These are phyloP conservation scores for Musa acuminata DNA, from an alignment of 176 grass and related monocot species.

Conservation along the genomic window DNA sequence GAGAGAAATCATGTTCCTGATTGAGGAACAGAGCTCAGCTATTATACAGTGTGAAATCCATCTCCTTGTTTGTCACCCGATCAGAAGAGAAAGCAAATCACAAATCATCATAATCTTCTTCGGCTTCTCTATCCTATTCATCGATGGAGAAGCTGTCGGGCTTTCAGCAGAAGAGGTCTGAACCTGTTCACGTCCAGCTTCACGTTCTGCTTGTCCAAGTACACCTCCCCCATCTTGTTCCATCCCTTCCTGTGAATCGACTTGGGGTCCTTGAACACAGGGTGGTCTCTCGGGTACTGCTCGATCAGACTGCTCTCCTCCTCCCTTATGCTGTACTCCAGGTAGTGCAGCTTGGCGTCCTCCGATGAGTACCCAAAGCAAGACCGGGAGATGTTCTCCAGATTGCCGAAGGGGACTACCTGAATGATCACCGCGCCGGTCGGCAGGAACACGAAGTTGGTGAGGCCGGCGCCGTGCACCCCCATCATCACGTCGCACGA, in stretches of 20 bases:
- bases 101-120: not conserved
- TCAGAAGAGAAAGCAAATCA: no score
- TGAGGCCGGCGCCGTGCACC: constrained; percentile 68
- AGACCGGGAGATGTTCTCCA: not conserved
- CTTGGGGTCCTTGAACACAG: not conserved
- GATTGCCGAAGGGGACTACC: not conserved
- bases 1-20: no score
- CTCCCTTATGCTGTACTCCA: not conserved
- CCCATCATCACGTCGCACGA: constrained; percentile 60
- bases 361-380: not conserved
- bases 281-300: not conserved
- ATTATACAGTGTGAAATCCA: no score
- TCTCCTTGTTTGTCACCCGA: no score
- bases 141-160: not conserved
- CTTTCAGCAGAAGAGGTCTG: not conserved
- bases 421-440: not conserved
- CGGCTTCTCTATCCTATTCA: not conserved
- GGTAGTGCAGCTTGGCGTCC: not conserved
- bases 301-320: constrained; percentile 6
- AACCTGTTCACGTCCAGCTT: constrained; percentile 1
- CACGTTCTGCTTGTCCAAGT: constrained; percentile 4
- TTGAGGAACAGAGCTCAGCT: no score
- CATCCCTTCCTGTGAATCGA: constrained; percentile 2
- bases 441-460: constrained; percentile 60
- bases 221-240: not conserved